Conservation (phyloP, 169 alveolate species). For the Plasmodium adleri region DNA sequence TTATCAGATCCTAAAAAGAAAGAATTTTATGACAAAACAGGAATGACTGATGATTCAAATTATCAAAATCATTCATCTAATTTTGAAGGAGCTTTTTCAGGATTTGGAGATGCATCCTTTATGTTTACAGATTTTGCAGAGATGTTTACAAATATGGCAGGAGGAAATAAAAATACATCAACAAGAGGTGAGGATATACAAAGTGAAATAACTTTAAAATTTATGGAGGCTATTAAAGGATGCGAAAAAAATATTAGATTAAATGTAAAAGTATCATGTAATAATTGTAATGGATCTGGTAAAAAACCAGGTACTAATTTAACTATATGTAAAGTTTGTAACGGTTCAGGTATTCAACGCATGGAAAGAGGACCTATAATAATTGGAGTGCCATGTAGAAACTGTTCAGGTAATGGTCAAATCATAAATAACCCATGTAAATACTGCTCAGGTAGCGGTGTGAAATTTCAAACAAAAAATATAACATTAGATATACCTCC, state of each 20-base stretch:
- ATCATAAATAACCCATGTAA: constrained; percentile 88
- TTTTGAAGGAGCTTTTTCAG: constrained; percentile 80
- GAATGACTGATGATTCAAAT: constrained; percentile 90
- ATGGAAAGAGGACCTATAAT: constrained; percentile 91
- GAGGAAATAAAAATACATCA: constrained; percentile 80
- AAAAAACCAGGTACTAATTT: constrained; percentile 83
- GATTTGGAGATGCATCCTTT: constrained; percentile 88
- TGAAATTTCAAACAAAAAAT: constrained; percentile 85
- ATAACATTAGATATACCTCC: constrained; percentile 87
- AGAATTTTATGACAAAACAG: constrained; percentile 91
- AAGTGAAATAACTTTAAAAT: constrained; percentile 85
- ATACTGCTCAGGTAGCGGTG: constrained; percentile 90
- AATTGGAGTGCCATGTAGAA: constrained; percentile 90
- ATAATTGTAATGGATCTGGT: constrained; percentile 88
- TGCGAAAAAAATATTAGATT: constrained; percentile 84
- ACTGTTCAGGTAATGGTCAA: constrained; percentile 90
- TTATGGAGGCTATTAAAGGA: constrained; percentile 92
- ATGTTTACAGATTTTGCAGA: constrained; percentile 91
- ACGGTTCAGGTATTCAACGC: constrained; percentile 89
- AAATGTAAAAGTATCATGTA: constrained; percentile 87
- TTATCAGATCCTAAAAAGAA: constrained; percentile 93
- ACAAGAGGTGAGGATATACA: constrained; percentile 88
- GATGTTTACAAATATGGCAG: constrained; percentile 88
- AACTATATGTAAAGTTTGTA: constrained; percentile 87
- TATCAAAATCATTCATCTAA: constrained; percentile 76